phyloP scores from a whole-genome alignment of 2,329 filamentous ascomycete species.

The Colletotrichum endophyticum region DNA sequence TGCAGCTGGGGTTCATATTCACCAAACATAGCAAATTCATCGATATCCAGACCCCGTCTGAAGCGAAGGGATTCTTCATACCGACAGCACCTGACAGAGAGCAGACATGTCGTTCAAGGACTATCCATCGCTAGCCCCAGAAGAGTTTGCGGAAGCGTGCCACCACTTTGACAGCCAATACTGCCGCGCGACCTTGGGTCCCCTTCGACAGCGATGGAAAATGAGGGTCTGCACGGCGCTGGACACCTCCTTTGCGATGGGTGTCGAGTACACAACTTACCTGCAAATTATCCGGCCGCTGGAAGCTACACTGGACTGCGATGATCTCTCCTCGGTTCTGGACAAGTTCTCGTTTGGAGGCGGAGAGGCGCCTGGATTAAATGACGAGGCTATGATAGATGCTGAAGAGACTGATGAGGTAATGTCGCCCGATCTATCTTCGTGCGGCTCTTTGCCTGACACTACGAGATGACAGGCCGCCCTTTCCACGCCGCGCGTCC shows the following conservation, averaged over 20 bases:
- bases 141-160: constrained; percentile 71
- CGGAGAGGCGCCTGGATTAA: constrained; percentile 25
- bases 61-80: background rate
- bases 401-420: constrained; percentile 59
- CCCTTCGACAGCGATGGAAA: constrained; percentile 58
- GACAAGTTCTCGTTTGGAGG: constrained; percentile 49
- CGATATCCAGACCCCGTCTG: background rate
- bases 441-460: background rate
- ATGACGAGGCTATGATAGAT: constrained; percentile 53
- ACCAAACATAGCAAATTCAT: background rate
- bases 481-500: constrained; percentile 34
- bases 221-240: constrained; percentile 58
- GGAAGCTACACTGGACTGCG: constrained; percentile 46
- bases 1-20: background rate
- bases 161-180: constrained; percentile 65
- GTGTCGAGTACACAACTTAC: constrained; percentile 54
- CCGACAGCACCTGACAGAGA: background rate
- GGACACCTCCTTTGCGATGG: constrained; percentile 45
- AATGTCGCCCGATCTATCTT: constrained; percentile 6
- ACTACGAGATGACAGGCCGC: constrained; percentile 39
- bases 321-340: constrained; percentile 51
- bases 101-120: constrained; percentile 39
- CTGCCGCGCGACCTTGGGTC: constrained; percentile 61
- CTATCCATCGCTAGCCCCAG: constrained; percentile 65
- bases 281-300: constrained; percentile 62